phyloP scores from a whole-genome alignment of 2,329 filamentous ascomycete genomes.

The Herpotrichia juniperi region DNA sequence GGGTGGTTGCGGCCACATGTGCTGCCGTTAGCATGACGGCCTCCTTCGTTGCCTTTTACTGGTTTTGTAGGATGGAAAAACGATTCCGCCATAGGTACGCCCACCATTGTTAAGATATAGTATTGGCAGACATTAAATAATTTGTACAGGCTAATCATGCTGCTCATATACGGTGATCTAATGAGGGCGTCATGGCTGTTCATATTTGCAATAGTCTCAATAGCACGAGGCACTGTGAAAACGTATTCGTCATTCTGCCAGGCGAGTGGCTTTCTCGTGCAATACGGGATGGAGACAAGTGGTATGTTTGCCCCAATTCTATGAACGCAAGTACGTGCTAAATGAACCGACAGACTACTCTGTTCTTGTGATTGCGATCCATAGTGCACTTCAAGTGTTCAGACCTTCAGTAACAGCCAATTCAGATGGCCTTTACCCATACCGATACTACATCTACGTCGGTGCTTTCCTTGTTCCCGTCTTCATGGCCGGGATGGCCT shows the following conservation, averaged over 20 bases:
- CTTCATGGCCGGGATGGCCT: conserved; percentile 67
- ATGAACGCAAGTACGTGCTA: conserved; percentile 60
- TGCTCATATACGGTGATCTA: conserved; percentile 74
- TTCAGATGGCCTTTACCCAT: conserved; percentile 71
- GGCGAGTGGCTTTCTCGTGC: conserved; percentile 70
- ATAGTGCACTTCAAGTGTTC: conserved; percentile 75
- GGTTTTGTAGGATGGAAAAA: conserved; percentile 75
- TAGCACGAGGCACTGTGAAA: conserved; percentile 58
- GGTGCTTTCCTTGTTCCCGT: conserved; percentile 65
- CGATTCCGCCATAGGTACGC: conserved; percentile 75
- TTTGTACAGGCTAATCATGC: conserved; percentile 69
- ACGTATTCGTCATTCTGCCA: conserved; percentile 68
- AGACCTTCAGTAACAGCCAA: conserved; percentile 54
- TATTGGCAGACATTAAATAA: neutral
- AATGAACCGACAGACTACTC: conserved; percentile 61
- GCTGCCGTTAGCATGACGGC: conserved; percentile 62
- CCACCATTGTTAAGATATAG: neutral
- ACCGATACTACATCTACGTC: conserved; percentile 65
- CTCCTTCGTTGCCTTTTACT: conserved; percentile 66
- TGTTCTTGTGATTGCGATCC: conserved; percentile 74
- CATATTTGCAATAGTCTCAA: conserved; percentile 66
- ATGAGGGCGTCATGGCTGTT: conserved; percentile 73
- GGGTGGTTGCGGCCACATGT: conserved; percentile 39
- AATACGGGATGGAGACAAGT: conserved; percentile 70
- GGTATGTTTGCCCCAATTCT: conserved; percentile 48